These are phyloP conservation scores for Bruguiera hainesii DNA, from an alignment of 441 rosid genomes.

Conservation along the genomic window DNA sequence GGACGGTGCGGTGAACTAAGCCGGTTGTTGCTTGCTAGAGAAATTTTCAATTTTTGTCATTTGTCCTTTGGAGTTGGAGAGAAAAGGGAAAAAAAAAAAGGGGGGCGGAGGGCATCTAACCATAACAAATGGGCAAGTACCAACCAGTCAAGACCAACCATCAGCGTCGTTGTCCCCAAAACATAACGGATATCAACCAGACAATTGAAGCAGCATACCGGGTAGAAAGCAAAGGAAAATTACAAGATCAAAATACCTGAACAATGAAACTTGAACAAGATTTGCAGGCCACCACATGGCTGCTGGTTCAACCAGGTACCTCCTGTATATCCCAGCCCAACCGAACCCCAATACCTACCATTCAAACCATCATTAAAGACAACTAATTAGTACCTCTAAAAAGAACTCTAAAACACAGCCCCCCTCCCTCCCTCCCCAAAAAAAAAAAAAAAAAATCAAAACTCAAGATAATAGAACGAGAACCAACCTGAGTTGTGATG, in stretches of 20 bases:
- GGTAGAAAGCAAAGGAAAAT: background rate
- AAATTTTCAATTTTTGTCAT: no score
- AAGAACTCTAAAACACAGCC: background rate
- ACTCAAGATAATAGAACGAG: background rate
- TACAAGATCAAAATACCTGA: conserved; percentile 45
- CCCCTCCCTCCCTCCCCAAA: no score
- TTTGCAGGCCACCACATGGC: conserved; percentile 99
- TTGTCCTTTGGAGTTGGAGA: no score
- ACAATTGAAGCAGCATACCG: no score
- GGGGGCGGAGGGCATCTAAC: no score
- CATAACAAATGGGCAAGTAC: background rate
- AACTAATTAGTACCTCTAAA: background rate
- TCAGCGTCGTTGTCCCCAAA: background rate
- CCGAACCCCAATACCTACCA: conserved; percentile 94
- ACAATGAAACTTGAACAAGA: conserved; percentile 90
- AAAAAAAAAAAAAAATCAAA: background rate
- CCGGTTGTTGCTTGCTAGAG: no score
- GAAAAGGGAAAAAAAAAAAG: no score
- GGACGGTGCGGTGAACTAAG: no score
- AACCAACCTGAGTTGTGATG: conserved; percentile 74
- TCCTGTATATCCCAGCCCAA: conserved; percentile 93
- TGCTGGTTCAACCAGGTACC: conserved; percentile 85
- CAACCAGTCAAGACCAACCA: background rate
- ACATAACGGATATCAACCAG: background rate
- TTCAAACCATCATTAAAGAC: conserved; percentile 29